phyloP scores from a whole-genome alignment of 2,329 filamentous ascomycete genomes.

The Aspergillus fumigatiaffinis region DNA sequence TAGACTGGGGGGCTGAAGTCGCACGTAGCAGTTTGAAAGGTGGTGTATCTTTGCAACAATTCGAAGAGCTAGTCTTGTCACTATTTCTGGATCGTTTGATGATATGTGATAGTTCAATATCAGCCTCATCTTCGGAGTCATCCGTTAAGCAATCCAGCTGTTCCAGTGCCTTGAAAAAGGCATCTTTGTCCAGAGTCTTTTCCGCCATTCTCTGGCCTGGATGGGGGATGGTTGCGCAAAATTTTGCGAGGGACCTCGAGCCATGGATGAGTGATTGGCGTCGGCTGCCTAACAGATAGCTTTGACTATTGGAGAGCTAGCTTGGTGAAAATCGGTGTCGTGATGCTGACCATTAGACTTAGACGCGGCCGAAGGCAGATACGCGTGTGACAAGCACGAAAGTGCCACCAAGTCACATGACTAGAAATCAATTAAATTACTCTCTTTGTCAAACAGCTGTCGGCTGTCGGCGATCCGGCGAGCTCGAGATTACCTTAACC shows the following conservation, averaged over 20 bases:
- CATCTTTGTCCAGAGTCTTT: conserved; percentile 23
- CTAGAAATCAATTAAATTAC: conserved; percentile 17
- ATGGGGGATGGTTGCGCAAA: conserved; percentile 12
- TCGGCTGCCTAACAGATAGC: conserved; percentile 10
- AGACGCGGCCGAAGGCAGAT: conserved; percentile 10
- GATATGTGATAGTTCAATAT: conserved; percentile 16
- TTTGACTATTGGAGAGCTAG: neutral
- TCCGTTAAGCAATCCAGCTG: conserved; percentile 26
- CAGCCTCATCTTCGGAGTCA: conserved; percentile 21
- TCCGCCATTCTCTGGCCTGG: conserved; percentile 16
- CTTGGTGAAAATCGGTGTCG: neutral
- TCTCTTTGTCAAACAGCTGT: neutral
- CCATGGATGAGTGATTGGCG: conserved; percentile 12
- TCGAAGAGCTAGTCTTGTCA: neutral
- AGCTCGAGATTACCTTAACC: neutral
- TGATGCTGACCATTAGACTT: neutral
- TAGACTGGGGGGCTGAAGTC: conserved; percentile 1
- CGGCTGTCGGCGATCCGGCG: neutral
- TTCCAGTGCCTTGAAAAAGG: conserved; percentile 36
- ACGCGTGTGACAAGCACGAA: conserved; percentile 26
- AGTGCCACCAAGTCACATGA: conserved; percentile 34
- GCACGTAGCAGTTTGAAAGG: neutral
- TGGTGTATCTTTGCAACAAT: neutral
- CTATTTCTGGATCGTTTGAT: conserved; percentile 8
- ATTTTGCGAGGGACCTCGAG: conserved; percentile 2